phyloP scores from a whole-genome alignment of 192 early-diverging fungal species.

The Umbelopsis ramanniana region DNA sequence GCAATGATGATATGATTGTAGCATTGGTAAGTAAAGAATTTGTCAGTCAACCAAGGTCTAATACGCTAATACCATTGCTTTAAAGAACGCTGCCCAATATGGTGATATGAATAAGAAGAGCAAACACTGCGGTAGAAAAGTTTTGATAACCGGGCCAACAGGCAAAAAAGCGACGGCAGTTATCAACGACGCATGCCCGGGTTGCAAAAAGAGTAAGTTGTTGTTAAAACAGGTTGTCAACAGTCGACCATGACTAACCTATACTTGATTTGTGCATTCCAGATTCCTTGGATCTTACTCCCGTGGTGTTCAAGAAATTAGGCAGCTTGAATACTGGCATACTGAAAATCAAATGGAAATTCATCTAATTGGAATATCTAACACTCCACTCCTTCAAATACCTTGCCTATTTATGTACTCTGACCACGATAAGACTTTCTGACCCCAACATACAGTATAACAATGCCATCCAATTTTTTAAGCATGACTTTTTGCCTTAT shows the following conservation, averaged over 20 bases:
- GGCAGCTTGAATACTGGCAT: conserved; percentile 31
- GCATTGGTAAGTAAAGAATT: conserved; percentile 23
- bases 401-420: neutral
- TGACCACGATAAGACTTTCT: neutral
- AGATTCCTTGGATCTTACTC: conserved; percentile 16
- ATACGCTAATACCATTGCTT: neutral
- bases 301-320: conserved; percentile 19
- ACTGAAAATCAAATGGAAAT: conserved; percentile 30
- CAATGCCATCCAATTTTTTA: no score
- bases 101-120: conserved; percentile 38
- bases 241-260: neutral
- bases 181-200: conserved; percentile 50
- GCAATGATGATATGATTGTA: conserved; percentile 25
- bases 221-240: conserved; percentile 11
- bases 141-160: conserved; percentile 37
- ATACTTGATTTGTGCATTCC: conserved; percentile 11
- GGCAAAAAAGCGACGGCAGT: conserved; percentile 43
- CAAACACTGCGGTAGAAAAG: conserved; percentile 43
- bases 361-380: conserved; percentile 12
- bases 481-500: no score
- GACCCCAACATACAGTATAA: neutral
- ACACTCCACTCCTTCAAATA: neutral
- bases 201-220: conserved; percentile 38
- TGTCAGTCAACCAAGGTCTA: neutral
- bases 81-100: conserved; percentile 40